Conservation (phyloP, 192 early-diverging fungal genomes). For the Lobosporangium transversale region DNA sequence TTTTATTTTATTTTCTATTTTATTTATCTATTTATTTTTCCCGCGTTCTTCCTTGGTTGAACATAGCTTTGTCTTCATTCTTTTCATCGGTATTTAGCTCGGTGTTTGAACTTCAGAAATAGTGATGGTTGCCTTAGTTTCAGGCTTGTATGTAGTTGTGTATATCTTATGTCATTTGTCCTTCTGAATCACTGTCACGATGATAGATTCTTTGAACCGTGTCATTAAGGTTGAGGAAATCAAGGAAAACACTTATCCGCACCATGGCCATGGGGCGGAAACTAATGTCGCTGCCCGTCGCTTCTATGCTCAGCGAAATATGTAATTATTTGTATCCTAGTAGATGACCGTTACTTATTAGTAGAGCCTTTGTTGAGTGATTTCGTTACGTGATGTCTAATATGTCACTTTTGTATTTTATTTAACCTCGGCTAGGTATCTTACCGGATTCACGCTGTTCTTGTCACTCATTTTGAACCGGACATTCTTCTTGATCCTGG, state of each 20-base stretch:
- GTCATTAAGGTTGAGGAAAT: conserved; percentile 51
- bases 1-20: too few species aligned
- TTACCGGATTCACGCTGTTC: conserved; percentile 67
- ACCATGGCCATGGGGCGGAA: conserved; percentile 51
- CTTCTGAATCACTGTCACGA: not conserved
- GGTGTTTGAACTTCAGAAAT: too few species aligned
- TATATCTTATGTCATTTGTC: too few species aligned
- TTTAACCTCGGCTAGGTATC: too few species aligned
- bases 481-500: conserved; percentile 61
- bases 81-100: conserved; percentile 61
- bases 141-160: too few species aligned
- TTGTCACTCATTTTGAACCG: conserved; percentile 69
- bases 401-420: too few species aligned
- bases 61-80: conserved; percentile 60
- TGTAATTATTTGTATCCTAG: conserved; percentile 45
- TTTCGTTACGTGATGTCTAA: too few species aligned
- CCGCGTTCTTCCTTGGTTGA: not conserved
- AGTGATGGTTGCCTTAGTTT: too few species aligned
- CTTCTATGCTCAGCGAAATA: conserved; percentile 69
- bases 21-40: not conserved
- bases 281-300: conserved; percentile 56
- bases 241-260: conserved; percentile 19
- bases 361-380: too few species aligned
- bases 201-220: conserved; percentile 63
- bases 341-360: too few species aligned